Evolutionary conservation across 2,329 filamentous ascomycete genomes (phyloP), one percentile per base, ranked within the genome.

Genomic region (Penicillium vulpinum): DNA sequence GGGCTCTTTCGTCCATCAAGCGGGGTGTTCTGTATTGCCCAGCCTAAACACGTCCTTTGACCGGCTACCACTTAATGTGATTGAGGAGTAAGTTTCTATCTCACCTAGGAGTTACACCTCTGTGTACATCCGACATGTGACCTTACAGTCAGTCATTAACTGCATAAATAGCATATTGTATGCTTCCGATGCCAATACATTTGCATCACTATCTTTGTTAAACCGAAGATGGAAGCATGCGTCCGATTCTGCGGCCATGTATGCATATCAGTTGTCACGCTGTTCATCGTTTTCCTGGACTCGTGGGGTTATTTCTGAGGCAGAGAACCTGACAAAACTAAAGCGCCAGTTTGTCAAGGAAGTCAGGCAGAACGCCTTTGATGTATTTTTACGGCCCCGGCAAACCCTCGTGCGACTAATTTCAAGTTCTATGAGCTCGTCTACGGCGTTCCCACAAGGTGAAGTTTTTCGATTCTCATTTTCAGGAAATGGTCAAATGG

Each of bases 401-500:
- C 81, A 84, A 67, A 92, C 88, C 6, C 79, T 90, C 43, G 83
- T 96, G 67, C 92, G 89, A 69, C 80, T 96, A 50, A 86, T 95
- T 13, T 94, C 90, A 36, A 91, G 88, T 48, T 92, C 89, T 6
- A 90, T 90, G 64, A 93, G 89, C 70, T 92, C 90, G 0, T 91
- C 89, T 1, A 91, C 91, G 22, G 83, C 84, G 2, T 88, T 88
- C 60, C 91, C 91, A 1, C 88, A 89, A 33, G 90, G 90, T 31
- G 91, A 96, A 73, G 90, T 90, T 44, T 90, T 96, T 77, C 89
- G 91, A 53, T 96, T 95, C 73, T 86, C 84, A 60, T 85, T 91
- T 57, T 95, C 91, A 2, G 86, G 90, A 6, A 85, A 83, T 52
- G 91, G 90, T 2, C 86, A 88, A 63, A 85, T 88, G 64, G 76